Percentiles rank a stretch among this genome's conserved stretches.
These are phyloP conservation scores for Ogataea thermomethanolica DNA, from an alignment of 805 yeast genomes.

Conservation along the genomic window DNA sequence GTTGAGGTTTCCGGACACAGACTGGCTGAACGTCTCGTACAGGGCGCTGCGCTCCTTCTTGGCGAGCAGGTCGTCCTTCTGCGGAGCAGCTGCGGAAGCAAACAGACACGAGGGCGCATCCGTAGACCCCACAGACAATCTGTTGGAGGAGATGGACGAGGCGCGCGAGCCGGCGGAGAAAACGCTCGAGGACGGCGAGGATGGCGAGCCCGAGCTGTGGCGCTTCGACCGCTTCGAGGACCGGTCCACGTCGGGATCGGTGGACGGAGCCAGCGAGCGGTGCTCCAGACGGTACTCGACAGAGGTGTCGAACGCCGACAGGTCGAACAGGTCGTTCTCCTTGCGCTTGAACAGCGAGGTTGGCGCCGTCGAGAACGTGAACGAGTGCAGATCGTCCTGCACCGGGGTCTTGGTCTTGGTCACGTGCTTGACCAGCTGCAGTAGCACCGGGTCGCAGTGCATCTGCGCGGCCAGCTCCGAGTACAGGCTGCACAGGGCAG, in stretches of 20 bases:
- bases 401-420: conserved; percentile 18
- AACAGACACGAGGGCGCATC: conserved; percentile 25
- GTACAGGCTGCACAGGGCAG: conserved; percentile 14
- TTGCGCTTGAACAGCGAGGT: conserved; percentile 26
- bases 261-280: conserved; percentile 10
- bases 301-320: conserved; percentile 30
- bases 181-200: conserved; percentile 26
- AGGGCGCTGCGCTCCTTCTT: conserved; percentile 22
- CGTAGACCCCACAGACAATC: conserved; percentile 26
- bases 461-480: conserved; percentile 21
- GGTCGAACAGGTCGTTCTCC: conserved; percentile 21
- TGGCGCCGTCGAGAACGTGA: conserved; percentile 17
- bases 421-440: conserved; percentile 20
- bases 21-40: conserved; percentile 27
- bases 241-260: conserved; percentile 14
- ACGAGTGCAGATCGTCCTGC: conserved; percentile 25
- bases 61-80: conserved; percentile 10
- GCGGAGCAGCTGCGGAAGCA: conserved; percentile 29
- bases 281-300: conserved; percentile 10
- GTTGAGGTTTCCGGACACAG: conserved; percentile 24
- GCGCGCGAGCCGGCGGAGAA: conserved; percentile 29
- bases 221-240: conserved; percentile 18
- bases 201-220: conserved; percentile 27
- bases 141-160: conserved; percentile 29
- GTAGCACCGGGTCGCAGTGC: conserved; percentile 24